Evolutionary conservation across 306 rosid genomes (phyloP).

Genomic region (Medicago ruthenica): DNA sequence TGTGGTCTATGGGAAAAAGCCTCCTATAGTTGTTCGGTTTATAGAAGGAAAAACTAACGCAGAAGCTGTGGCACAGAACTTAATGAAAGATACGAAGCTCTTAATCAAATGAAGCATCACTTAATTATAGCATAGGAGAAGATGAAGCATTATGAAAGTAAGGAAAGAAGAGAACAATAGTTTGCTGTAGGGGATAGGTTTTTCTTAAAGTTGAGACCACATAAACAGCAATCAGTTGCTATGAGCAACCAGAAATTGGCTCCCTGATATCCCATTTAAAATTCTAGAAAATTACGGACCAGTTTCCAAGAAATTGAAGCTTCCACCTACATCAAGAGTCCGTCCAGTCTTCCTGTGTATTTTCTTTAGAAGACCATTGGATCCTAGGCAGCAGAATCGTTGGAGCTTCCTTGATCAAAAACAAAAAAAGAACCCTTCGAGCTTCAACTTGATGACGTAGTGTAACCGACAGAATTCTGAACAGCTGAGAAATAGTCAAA

Average conservation of each 20-base stretch:
- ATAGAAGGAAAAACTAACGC: not conserved
- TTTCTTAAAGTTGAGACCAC: not conserved
- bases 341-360: no score
- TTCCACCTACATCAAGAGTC: not conserved
- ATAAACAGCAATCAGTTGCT: not conserved
- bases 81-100: not conserved
- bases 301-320: not conserved
- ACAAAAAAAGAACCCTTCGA: no score
- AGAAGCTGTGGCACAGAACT: not conserved
- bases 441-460: no score
- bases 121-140: not conserved
- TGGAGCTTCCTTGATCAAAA: no score
- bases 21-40: not conserved
- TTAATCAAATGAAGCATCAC: not conserved
- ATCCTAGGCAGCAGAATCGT: no score
- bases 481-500: no score
- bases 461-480: no score
- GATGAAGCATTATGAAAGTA: not conserved
- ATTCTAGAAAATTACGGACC: not conserved
- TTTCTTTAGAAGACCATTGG: no score
- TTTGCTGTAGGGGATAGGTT: not conserved
- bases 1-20: not conserved
- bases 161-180: not conserved
- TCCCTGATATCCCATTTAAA: not conserved
- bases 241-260: constrained; percentile 3